phyloP scores from a whole-genome alignment of 441 rosid species.

The Viola pubescens region DNA sequence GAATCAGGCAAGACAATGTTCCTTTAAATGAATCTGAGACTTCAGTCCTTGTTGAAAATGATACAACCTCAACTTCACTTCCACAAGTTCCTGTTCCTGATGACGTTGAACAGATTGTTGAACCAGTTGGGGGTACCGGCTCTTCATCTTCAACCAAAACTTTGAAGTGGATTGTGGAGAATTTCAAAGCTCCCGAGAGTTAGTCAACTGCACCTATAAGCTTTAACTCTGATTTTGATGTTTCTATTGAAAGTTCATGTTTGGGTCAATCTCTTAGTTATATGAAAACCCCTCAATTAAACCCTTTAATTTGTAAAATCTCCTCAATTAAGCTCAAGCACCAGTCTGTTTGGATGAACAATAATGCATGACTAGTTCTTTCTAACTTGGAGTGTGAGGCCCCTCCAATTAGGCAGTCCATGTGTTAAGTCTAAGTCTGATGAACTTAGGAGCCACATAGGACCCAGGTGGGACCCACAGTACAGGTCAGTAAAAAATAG shows the following conservation, averaged over 20 bases:
- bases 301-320: no score
- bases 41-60: slow-evolving; percentile 35
- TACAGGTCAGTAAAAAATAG: no score
- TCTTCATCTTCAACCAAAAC: slow-evolving; percentile 33
- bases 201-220: slow-evolving; percentile 22
- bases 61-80: slow-evolving; percentile 20
- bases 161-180: slow-evolving; percentile 47
- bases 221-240: slow-evolving; percentile 17
- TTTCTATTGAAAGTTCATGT: not conserved
- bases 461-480: no score
- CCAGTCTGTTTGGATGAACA: no score
- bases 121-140: slow-evolving; percentile 22
- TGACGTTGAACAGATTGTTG: slow-evolving; percentile 27
- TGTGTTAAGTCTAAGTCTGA: no score
- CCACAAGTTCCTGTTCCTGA: slow-evolving; percentile 24
- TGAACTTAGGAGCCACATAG: no score
- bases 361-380: no score
- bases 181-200: slow-evolving; percentile 68
- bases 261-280: no score
- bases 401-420: no score
- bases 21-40: slow-evolving; percentile 30
- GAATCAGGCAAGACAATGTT: slow-evolving; percentile 46
- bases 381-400: no score
- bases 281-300: no score
- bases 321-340: no score